Percentiles rank a stretch among this genome's conserved stretches.
These are phyloP conservation scores for Amaranthus palmeri DNA, from an alignment of 148 eudicot genomes.

Conservation along the genomic window DNA sequence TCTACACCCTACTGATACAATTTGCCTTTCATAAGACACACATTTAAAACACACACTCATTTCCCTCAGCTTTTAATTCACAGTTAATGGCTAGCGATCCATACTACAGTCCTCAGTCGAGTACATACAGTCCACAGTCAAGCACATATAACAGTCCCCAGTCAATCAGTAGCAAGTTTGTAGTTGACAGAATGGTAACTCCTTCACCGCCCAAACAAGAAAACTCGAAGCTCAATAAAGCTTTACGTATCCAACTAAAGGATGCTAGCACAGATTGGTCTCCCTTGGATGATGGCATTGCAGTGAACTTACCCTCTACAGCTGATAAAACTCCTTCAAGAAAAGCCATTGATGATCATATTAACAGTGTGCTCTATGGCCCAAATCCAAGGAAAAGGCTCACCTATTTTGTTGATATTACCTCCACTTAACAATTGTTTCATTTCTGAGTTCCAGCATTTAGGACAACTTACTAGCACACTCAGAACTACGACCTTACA, in stretches of 20 bases:
- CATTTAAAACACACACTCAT: neutral
- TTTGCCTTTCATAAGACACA: too few species aligned
- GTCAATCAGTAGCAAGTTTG: slow-evolving; percentile 26
- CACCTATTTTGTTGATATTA: slow-evolving; percentile 50
- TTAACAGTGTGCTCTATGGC: slow-evolving; percentile 41
- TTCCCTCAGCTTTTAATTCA: neutral
- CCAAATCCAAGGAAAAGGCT: slow-evolving; percentile 34
- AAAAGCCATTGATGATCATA: slow-evolving; percentile 42
- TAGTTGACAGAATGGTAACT: neutral
- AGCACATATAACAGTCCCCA: slow-evolving; percentile 12
- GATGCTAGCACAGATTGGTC: slow-evolving; percentile 40
- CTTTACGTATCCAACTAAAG: slow-evolving; percentile 13
- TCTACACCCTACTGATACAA: neutral
- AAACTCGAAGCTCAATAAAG: slow-evolving; percentile 8
- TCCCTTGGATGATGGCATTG: slow-evolving; percentile 61
- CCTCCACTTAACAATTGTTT: slow-evolving; percentile 27
- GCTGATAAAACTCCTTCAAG: slow-evolving; percentile 28
- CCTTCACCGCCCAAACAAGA: slow-evolving; percentile 12
- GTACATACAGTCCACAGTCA: slow-evolving; percentile 33
- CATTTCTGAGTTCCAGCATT: neutral
- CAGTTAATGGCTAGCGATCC: neutral
- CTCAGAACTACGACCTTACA: too few species aligned
- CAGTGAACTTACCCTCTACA: slow-evolving; percentile 30
- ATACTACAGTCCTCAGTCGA: slow-evolving; percentile 32
- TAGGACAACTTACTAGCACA: neutral